Evolutionary conservation across 2,329 filamentous ascomycete genomes (phyloP).

Genomic region (Rasamsonia emersonii): DNA sequence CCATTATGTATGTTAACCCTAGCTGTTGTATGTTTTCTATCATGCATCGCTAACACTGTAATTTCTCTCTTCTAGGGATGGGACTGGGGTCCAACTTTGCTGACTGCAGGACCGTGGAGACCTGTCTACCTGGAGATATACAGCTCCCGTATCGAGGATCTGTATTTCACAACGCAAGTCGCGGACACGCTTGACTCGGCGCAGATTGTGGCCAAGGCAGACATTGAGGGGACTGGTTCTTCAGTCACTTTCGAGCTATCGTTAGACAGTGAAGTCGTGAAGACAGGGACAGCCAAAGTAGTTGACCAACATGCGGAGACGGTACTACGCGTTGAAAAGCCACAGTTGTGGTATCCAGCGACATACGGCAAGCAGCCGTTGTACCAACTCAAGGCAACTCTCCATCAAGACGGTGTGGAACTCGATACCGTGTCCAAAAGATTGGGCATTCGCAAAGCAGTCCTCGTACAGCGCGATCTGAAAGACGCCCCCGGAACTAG

Average conservation of each 20-base stretch:
- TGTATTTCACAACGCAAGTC: conserved; percentile 39
- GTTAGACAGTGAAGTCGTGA: conserved; percentile 17
- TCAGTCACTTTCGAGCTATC: conserved; percentile 7
- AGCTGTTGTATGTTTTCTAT: conserved; percentile 12
- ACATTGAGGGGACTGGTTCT: conserved; percentile 28
- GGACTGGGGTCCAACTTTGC: conserved; percentile 60
- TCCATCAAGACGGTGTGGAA: conserved; percentile 28
- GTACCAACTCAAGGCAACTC: conserved; percentile 45
- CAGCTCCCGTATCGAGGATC: conserved; percentile 48
- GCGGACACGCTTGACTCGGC: conserved; percentile 34
- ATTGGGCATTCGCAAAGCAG: conserved; percentile 42
- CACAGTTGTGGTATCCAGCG: conserved; percentile 51
- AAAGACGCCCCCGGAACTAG: conserved; percentile 41
- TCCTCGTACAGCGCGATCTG: conserved; percentile 19
- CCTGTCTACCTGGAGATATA: conserved; percentile 54
- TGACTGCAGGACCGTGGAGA: conserved; percentile 59
- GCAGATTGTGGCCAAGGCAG: conserved; percentile 29
- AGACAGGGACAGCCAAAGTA: conserved; percentile 34
- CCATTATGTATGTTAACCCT: conserved; percentile 33
- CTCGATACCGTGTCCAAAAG: conserved; percentile 37
- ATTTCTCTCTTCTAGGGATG: conserved; percentile 47
- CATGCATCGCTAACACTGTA: not conserved
- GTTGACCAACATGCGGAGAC: conserved; percentile 24
- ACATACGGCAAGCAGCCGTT: conserved; percentile 51
- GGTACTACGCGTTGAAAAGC: conserved; percentile 27